Conservation (phyloP, 2,329 filamentous ascomycete species). For the Exophiala phaeomuriformis region DNA sequence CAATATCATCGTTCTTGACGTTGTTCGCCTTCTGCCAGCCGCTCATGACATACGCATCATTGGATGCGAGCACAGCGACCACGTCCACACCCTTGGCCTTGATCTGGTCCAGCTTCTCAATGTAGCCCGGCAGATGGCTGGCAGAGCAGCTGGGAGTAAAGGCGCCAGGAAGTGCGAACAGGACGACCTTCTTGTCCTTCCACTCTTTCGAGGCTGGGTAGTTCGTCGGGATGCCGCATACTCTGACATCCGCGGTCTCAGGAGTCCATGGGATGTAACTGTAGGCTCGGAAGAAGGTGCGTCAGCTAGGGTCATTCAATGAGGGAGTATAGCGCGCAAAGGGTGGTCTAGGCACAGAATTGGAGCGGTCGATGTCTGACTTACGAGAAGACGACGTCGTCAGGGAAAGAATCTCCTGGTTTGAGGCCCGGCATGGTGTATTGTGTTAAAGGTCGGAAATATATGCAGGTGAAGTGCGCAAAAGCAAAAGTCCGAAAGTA, state of each 20-base stretch:
- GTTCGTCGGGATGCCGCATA: slow-evolving; percentile 69
- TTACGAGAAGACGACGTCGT: slow-evolving; percentile 68
- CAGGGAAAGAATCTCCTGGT: slow-evolving; percentile 75
- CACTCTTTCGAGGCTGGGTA: slow-evolving; percentile 75
- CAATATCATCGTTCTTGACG: slow-evolving; percentile 62
- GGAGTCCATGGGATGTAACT: slow-evolving; percentile 71
- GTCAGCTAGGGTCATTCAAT: neutral
- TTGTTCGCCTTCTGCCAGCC: slow-evolving; percentile 86
- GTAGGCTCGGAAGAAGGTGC: neutral
- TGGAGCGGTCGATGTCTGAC: slow-evolving; percentile 24
- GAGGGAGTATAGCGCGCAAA: neutral
- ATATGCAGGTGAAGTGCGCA: too few relatives aligned
- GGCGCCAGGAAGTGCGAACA: slow-evolving; percentile 64
- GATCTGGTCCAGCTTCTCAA: slow-evolving; percentile 62
- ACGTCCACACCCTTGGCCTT: slow-evolving; percentile 75
- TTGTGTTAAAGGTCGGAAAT: neutral
- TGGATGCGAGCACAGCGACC: slow-evolving; percentile 73
- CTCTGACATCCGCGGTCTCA: slow-evolving; percentile 60
- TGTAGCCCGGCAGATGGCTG: slow-evolving; percentile 73
- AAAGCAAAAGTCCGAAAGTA: too few relatives aligned
- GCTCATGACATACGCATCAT: slow-evolving; percentile 81
- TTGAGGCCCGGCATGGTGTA: slow-evolving; percentile 59
- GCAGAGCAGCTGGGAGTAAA: slow-evolving; percentile 84
- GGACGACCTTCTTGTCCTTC: slow-evolving; percentile 62
- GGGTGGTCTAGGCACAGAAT: neutral